Percentiles rank a stretch among this genome's conserved stretches.
Conservation (phyloP, 2,329 filamentous ascomycete genomes). For the Dactylella cylindrospora region DNA sequence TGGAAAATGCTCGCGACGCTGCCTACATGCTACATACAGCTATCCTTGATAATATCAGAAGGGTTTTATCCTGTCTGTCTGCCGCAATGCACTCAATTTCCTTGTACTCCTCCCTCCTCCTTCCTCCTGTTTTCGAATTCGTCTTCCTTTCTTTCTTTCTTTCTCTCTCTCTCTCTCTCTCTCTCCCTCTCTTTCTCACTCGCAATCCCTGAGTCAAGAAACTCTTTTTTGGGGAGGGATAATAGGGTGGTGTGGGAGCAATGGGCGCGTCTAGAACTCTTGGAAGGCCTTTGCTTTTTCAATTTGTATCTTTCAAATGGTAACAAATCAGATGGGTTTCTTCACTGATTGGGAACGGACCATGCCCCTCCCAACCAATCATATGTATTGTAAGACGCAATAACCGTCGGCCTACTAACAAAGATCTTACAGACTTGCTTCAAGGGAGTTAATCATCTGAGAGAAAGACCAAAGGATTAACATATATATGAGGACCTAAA, state of each 20-base stretch:
- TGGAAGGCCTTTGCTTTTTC: conserved; percentile 10
- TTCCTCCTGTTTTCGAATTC: neutral
- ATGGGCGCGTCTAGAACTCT: conserved; percentile 44
- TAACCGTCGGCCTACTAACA: too few relatives aligned
- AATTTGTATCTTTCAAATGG: too few relatives aligned
- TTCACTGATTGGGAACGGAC: too few relatives aligned
- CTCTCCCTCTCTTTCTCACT: conserved; percentile 1
- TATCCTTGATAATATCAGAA: too few relatives aligned
- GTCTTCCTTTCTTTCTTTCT: neutral
- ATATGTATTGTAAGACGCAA: conserved; percentile 4
- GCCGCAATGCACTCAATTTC: neutral
- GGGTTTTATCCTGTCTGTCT: too few relatives aligned
- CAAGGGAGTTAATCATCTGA: too few relatives aligned
- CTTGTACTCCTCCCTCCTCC: neutral
- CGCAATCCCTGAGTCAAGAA: conserved; percentile 28
- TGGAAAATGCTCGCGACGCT: too few relatives aligned
- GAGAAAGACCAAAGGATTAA: too few relatives aligned
- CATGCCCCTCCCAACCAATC: neutral
- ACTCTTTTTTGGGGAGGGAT: conserved; percentile 11
- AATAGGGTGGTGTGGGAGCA: conserved; percentile 32
- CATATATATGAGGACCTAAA: too few relatives aligned
- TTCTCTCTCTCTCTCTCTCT: neutral
- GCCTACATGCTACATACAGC: too few relatives aligned
- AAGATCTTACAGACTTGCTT: too few relatives aligned
- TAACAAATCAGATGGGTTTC: conserved; percentile 41